phyloP scores from a whole-genome alignment of 441 rosid genomes.

The Arabidopsis lyrata region DNA sequence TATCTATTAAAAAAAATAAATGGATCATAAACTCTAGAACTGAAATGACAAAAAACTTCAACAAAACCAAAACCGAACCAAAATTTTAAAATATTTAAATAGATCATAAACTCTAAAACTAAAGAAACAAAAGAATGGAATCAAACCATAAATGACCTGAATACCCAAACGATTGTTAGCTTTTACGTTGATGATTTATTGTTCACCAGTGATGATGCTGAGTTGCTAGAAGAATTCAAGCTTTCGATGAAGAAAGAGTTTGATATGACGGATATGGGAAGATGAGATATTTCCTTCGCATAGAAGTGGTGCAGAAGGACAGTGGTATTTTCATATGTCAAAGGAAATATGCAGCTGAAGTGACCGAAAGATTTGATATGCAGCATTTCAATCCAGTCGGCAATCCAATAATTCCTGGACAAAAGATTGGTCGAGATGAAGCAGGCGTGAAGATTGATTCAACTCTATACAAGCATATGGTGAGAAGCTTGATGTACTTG shows the following conservation, averaged over 20 bases:
- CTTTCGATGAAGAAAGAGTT: background rate
- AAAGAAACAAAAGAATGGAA: too few relatives aligned
- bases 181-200: slow-evolving; percentile 16
- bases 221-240: background rate
- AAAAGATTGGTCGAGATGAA: background rate
- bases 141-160: too few relatives aligned
- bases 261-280: background rate
- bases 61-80: too few relatives aligned
- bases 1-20: too few relatives aligned
- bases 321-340: background rate
- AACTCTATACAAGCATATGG: background rate
- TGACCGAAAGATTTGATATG: background rate
- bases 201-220: background rate
- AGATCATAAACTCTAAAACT: too few relatives aligned
- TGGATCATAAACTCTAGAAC: too few relatives aligned
- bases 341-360: background rate
- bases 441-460: background rate
- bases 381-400: background rate
- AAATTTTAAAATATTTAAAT: too few relatives aligned
- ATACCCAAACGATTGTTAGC: too few relatives aligned
- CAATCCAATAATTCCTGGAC: background rate
- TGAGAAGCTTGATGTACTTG: slow-evolving; percentile 9
- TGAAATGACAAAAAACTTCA: too few relatives aligned
- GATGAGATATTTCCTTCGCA: background rate
- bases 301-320: background rate